Base-by-base conservation (phyloP, 1,139 yeast species). In the Taiozyma sp. region DNA sequence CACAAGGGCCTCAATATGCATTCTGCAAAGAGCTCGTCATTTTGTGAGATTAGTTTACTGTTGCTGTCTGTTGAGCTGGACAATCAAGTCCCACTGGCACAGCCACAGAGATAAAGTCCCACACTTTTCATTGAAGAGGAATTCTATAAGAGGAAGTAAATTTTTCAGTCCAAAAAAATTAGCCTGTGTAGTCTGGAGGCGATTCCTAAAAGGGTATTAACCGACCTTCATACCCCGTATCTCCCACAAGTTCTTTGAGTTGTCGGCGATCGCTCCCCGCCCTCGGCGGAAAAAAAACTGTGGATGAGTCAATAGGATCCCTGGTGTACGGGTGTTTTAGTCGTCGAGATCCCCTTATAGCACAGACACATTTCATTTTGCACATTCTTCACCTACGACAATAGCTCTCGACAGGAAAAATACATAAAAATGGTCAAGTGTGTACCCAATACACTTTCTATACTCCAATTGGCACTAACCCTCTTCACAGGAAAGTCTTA, bases 401-500 rank as follows among this genome's bases (percentile, higher is more conserved):
- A 36, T 36, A 36, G 6, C 41, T 38, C 1, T 38, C 41, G 9
- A 38, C 24, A 2, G 9, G 8, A 40, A 23, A 14, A 4, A 4
- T 10, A 23, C 22, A 24, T 13, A 38, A 56, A 46, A 53, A 61
- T 61, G 64, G 64, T 61, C 48, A 52, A 60, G 60, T 56, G 48
- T 36, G 59, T 51, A 27, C 38, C 14, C 45, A 28, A 34, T 36
- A 29, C 14, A 7, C 5, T 23, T 23, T 19, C 13, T 10, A 36
- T 23, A 36, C 9, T 13, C 27, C 28, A 13, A 23, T 16, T 29
- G 27, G 16, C 30, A 29, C 27, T 38, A 29, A 39, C 40, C 16
- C 10, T 13, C 8, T 14, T n/a, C 4, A 13, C 45, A 58, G 61
- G 54, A 71, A 72, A 71, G 96, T 92, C 60, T 83, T 93, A 64